Conservation (phyloP, 2,329 filamentous ascomycete species). For the Ustulina deusta region DNA sequence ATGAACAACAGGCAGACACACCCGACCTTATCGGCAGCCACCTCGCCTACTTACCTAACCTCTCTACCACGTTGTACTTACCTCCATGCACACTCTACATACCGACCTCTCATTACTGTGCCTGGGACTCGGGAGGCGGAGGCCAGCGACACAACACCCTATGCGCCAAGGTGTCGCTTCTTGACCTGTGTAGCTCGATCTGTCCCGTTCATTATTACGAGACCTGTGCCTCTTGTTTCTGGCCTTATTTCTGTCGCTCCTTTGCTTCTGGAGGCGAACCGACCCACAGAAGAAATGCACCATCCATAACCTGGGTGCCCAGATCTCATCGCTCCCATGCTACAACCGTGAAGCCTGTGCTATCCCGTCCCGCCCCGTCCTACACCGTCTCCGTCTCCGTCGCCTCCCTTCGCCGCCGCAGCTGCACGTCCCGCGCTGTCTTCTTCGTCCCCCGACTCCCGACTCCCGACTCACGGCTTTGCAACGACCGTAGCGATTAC, state of each 20-base stretch:
- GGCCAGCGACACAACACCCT: conserved; percentile 23
- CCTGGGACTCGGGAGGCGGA: conserved; percentile 3
- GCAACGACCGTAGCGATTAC: conserved; percentile 18
- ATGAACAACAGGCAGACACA: conserved; percentile 26
- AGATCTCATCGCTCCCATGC: conserved; percentile 44
- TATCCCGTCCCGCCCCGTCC: conserved; percentile 21
- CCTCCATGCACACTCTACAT: not conserved
- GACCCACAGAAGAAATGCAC: conserved; percentile 32
- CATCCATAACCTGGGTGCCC: conserved; percentile 28
- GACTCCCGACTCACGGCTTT: conserved; percentile 16
- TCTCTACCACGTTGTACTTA: not conserved
- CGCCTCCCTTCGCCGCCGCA: conserved; percentile 33
- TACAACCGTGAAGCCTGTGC: conserved; percentile 41
- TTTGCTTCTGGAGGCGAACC: conserved; percentile 13
- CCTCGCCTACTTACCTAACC: not conserved
- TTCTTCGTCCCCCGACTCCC: conserved; percentile 18
- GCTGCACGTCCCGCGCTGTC: conserved; percentile 24
- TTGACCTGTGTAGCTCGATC: conserved; percentile 24
- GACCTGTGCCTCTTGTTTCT: conserved; percentile 5
- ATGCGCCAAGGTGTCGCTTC: conserved; percentile 36
- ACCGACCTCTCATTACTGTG: not conserved
- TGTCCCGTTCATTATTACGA: not conserved
- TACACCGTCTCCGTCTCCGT: conserved; percentile 39
- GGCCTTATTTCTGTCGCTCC: conserved; percentile 24
- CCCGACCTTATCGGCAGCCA: conserved; percentile 21